Conservation (phyloP, 306 rosid species). For the Begonia masoniana region DNA sequence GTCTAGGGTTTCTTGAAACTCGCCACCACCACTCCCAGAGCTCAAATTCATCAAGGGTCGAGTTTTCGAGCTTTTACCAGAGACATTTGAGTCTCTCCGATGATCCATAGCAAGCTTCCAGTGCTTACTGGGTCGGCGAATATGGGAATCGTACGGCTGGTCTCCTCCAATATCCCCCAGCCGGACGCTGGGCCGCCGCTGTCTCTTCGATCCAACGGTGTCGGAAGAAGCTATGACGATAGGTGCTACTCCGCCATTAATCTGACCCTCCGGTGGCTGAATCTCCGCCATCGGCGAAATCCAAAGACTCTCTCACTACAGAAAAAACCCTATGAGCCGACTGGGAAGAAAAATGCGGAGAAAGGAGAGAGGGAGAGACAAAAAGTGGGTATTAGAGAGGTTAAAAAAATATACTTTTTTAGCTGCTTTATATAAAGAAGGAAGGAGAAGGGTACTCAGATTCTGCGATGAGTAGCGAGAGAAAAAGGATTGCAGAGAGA, state of each 20-base stretch:
- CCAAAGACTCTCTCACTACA: neutral
- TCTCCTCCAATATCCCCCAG: slow-evolving; percentile 94
- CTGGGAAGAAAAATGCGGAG: neutral
- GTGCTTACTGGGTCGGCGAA: slow-evolving; percentile 49
- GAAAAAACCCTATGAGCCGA: neutral
- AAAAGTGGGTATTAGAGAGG: neutral
- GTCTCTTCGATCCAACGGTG: slow-evolving; percentile 67
- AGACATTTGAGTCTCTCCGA: slow-evolving; percentile 17
- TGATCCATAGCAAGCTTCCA: slow-evolving; percentile 49
- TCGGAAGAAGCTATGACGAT: slow-evolving; percentile 33
- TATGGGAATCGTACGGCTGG: slow-evolving; percentile 60
- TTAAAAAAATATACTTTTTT: neutral
- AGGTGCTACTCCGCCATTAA: slow-evolving; percentile 30
- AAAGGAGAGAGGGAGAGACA: neutral
- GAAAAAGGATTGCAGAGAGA: neutral
- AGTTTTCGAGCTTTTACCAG: slow-evolving; percentile 67
- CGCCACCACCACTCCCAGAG: slow-evolving; percentile 28
- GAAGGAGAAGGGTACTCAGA: neutral
- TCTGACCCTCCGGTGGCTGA: slow-evolving; percentile 46
- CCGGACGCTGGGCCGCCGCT: slow-evolving; percentile 82
- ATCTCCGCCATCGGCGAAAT: slow-evolving; percentile 49
- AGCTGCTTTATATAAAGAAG: neutral
- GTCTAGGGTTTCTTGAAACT: slow-evolving; percentile 52
- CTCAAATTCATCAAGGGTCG: slow-evolving; percentile 69
- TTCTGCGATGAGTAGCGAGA: neutral